Evolutionary conservation across 1,139 yeast species (phyloP).

Genomic region (Geotrichum cucujoidarum): DNA sequence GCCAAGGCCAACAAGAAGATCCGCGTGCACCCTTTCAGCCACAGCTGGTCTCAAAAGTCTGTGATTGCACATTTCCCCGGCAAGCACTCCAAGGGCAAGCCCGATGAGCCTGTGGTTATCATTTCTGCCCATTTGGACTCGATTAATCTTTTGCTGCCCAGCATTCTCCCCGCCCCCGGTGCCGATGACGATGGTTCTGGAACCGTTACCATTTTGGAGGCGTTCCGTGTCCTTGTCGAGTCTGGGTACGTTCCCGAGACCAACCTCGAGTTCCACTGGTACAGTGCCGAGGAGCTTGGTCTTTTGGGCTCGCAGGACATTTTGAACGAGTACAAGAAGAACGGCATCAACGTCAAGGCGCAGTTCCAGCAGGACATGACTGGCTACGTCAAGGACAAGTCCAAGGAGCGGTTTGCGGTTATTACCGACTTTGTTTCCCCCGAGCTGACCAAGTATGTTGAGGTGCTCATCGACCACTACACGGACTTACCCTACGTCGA

Average conservation of each 20-base stretch:
- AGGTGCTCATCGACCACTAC: slow-evolving; percentile 13
- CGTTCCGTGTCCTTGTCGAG: slow-evolving; percentile 52
- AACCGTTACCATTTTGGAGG: slow-evolving; percentile 70
- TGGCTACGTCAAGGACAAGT: slow-evolving; percentile 73
- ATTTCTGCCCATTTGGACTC: slow-evolving; percentile 93
- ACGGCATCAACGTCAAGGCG: slow-evolving; percentile 52
- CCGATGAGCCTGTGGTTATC: slow-evolving; percentile 44
- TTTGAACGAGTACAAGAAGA: slow-evolving; percentile 41
- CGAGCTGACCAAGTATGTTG: slow-evolving; percentile 13
- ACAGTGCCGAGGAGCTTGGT: slow-evolving; percentile 94
- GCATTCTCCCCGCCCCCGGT: slow-evolving; percentile 74
- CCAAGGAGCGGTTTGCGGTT: slow-evolving; percentile 45
- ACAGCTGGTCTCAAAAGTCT: slow-evolving; percentile 20
- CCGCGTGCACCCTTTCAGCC: slow-evolving; percentile 13
- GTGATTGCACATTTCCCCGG: slow-evolving; percentile 48
- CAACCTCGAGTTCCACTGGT: slow-evolving; percentile 87
- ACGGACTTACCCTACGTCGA: slow-evolving; percentile 58
- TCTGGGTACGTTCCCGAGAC: slow-evolving; percentile 55
- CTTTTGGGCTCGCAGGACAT: slow-evolving; percentile 81
- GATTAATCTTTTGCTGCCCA: slow-evolving; percentile 66
- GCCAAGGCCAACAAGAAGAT: slow-evolving; percentile 26
- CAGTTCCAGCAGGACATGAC: slow-evolving; percentile 97
- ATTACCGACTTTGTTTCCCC: slow-evolving; percentile 51
- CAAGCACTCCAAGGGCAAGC: slow-evolving; percentile 33
- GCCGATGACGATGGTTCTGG: slow-evolving; percentile 97